Conservation (phyloP, 441 rosid species). For the Corymbia calophylla region DNA sequence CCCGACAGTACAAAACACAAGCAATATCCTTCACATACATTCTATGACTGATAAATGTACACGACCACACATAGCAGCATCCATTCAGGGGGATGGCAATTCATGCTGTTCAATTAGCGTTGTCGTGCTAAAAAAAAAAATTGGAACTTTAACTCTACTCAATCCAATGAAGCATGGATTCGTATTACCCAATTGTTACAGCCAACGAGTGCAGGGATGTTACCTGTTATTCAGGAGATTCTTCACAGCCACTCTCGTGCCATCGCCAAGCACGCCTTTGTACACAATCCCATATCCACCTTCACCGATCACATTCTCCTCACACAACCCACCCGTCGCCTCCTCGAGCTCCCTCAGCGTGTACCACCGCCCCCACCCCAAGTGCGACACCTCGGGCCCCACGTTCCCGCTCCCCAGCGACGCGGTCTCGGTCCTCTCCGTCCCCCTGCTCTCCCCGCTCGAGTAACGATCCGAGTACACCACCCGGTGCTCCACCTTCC, state of each 20-base stretch:
- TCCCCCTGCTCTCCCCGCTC: constrained; percentile 80
- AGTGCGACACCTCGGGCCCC: constrained; percentile 94
- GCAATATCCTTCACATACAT: neutral
- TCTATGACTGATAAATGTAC: neutral
- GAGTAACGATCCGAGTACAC: constrained; percentile 66
- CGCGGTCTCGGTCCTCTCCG: constrained; percentile 63
- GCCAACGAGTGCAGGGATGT: neutral
- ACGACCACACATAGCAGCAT: neutral
- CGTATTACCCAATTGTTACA: neutral
- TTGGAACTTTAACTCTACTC: neutral
- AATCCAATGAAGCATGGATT: neutral
- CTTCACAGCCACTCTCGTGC: constrained; percentile 79
- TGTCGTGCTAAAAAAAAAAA: neutral
- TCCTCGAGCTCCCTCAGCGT: constrained; percentile 84
- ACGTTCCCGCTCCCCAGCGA: constrained; percentile 70
- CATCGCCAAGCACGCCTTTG: constrained; percentile 61
- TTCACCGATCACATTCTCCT: constrained; percentile 94
- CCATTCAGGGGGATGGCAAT: neutral
- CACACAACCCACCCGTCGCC: constrained; percentile 71
- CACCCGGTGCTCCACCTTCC: constrained; percentile 77
- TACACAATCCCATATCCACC: constrained; percentile 98
- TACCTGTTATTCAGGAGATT: constrained; percentile 91
- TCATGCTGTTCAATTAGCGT: neutral
- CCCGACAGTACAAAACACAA: neutral
- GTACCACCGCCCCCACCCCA: constrained; percentile 97